A percentile compares a stretch with the other conserved stretches of the same genome.
Conservation (phyloP, 805 yeast species). For the Martiniozyma abietophila region DNA sequence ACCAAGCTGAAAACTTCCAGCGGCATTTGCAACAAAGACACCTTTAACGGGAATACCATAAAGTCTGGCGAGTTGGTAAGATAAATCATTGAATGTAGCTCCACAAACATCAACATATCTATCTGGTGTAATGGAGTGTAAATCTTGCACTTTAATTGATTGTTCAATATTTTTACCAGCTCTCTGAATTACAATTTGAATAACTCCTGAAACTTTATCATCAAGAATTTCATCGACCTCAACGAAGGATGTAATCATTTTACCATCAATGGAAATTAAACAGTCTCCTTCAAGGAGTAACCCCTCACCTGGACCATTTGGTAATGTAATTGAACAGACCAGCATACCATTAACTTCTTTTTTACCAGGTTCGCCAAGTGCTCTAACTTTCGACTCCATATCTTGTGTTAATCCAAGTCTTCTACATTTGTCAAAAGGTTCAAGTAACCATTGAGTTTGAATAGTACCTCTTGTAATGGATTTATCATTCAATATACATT, state of each 20-base stretch:
- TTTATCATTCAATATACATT: conserved; percentile 48
- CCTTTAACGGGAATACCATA: conserved; percentile 81
- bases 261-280: conserved; percentile 61
- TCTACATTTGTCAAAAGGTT: conserved; percentile 85
- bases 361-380: conserved; percentile 32
- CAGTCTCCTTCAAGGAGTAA: conserved; percentile 79
- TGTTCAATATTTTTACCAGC: conserved; percentile 54
- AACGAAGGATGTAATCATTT: conserved; percentile 57
- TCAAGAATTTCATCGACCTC: conserved; percentile 81
- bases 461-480: conserved; percentile 84
- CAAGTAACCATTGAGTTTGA: conserved; percentile 80
- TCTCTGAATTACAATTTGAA: conserved; percentile 58
- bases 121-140: conserved; percentile 76
- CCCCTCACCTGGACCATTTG: conserved; percentile 76
- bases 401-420: conserved; percentile 74
- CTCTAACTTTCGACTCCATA: conserved; percentile 61
- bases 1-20: conserved; percentile 64
- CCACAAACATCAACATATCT: conserved; percentile 78
- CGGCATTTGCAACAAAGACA: conserved; percentile 67
- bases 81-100: conserved; percentile 74
- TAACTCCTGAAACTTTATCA: conserved; percentile 47
- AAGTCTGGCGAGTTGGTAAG: conserved; percentile 82
- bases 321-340: conserved; percentile 74
- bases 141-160: conserved; percentile 53
- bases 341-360: conserved; percentile 73